Conservation (phyloP, 441 rosid genomes). For the Geranium incanum region DNA sequence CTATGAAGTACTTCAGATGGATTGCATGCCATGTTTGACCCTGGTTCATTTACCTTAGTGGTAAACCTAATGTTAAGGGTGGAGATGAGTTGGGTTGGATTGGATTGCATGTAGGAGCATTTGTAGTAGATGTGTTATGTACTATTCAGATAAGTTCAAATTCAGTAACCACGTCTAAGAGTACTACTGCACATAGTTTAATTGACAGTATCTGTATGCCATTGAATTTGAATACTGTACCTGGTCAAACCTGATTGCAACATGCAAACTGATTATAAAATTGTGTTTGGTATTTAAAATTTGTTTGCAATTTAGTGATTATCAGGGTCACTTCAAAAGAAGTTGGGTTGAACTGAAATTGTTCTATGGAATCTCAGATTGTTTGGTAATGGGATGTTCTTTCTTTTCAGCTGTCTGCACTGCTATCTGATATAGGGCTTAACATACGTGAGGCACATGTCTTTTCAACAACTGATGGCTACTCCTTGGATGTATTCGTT, state of each 20-base stretch:
- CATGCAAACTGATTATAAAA: not conserved
- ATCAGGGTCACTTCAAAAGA: not conserved
- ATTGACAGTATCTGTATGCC: not conserved
- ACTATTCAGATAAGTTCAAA: not conserved
- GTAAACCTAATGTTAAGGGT: not conserved
- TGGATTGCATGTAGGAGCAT: not conserved
- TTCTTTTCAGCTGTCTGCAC: slow-evolving; percentile 62
- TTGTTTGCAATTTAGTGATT: not conserved
- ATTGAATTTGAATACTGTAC: not conserved
- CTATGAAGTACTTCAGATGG: not conserved
- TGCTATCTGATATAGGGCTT: slow-evolving; percentile 71
- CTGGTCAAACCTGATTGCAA: not conserved
- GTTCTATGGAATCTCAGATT: not conserved
- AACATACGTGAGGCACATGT: slow-evolving; percentile 81
- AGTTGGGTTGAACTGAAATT: not conserved
- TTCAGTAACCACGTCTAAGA: not conserved
- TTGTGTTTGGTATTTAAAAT: not conserved
- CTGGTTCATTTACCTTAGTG: not conserved
- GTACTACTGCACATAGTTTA: too few species aligned
- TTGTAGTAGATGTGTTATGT: not conserved
- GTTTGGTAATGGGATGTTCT: slow-evolving; percentile 9
- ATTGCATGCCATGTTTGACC: not conserved
- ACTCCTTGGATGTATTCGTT: slow-evolving; percentile 73
- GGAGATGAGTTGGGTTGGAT: not conserved
- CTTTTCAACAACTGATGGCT: slow-evolving; percentile 70